These are phyloP conservation scores for Rhodotorula sp. DNA, from an alignment of 1,284 basidiomycete species.

Conservation along the genomic window DNA sequence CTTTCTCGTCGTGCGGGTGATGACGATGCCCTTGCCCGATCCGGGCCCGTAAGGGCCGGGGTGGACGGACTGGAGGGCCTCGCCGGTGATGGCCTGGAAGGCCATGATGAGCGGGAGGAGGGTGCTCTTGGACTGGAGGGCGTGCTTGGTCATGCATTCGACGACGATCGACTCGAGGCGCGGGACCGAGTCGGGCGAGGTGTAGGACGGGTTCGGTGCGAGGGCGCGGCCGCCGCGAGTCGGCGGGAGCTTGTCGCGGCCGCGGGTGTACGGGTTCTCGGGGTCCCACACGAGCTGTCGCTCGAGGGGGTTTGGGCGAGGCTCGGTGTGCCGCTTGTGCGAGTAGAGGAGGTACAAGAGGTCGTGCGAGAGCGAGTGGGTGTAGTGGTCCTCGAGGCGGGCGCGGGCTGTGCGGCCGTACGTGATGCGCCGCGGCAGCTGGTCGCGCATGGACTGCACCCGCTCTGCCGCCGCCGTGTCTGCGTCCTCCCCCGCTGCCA, in stretches of 20 bases:
- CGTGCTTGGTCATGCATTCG: conserved; percentile 77
- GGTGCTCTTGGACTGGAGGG: conserved; percentile 62
- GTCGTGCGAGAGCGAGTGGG: conserved; percentile 76
- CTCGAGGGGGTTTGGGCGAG: conserved; percentile 48
- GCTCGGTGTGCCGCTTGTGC: conserved; percentile 57
- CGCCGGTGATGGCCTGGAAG: conserved; percentile 81
- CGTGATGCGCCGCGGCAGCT: background rate
- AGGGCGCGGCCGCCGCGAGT: conserved; percentile 69
- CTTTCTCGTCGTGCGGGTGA: conserved; percentile 73
- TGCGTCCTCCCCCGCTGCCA: no score
- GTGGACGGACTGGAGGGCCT: conserved; percentile 67
- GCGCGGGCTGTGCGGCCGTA: conserved; percentile 61
- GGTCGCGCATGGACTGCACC: background rate
- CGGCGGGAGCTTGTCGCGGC: conserved; percentile 65
- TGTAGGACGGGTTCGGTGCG: conserved; percentile 61
- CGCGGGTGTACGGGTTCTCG: conserved; percentile 71
- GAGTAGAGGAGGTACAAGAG: conserved; percentile 94
- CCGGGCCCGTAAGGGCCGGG: conserved; percentile 54
- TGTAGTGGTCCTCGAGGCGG: conserved; percentile 81
- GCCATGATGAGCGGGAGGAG: conserved; percentile 85
- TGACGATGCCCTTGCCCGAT: conserved; percentile 68
- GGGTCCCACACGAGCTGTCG: conserved; percentile 68
- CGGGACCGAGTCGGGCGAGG: conserved; percentile 66
- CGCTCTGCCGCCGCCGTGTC: background rate
- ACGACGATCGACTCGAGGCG: conserved; percentile 78